These are phyloP conservation scores for Daldinia sp. DNA, from an alignment of 2,329 filamentous ascomycete species.

Conservation along the genomic window DNA sequence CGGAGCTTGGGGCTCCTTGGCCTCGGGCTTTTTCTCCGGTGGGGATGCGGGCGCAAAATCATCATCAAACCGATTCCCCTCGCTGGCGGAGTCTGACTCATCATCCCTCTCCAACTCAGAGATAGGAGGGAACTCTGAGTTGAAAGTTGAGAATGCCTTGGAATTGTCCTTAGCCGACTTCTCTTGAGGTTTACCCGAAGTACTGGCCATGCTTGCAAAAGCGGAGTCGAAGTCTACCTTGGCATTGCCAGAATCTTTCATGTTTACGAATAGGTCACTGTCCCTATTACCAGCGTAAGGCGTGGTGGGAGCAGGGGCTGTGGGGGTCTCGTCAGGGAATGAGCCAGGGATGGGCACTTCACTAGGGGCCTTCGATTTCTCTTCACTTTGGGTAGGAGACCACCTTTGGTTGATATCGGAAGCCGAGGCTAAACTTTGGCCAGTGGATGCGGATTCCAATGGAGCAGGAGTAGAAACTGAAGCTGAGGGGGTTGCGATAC, in stretches of 20 bases:
- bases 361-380: slow-evolving; percentile 36
- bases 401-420: slow-evolving; percentile 47
- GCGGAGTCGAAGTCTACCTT: slow-evolving; percentile 88
- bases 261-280: slow-evolving; percentile 61
- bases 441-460: slow-evolving; percentile 50
- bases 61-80: slow-evolving; percentile 88
- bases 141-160: slow-evolving; percentile 63
- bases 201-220: slow-evolving; percentile 76
- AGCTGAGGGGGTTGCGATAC: slow-evolving; percentile 41
- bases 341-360: slow-evolving; percentile 58
- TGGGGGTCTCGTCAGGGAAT: slow-evolving; percentile 57
- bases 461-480: slow-evolving; percentile 47
- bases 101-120: slow-evolving; percentile 84
- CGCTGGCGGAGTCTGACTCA: slow-evolving; percentile 82
- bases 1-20: slow-evolving; percentile 41
- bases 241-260: slow-evolving; percentile 64
- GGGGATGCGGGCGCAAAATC: slow-evolving; percentile 79
- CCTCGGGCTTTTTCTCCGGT: slow-evolving; percentile 47
- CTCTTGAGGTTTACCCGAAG: slow-evolving; percentile 58
- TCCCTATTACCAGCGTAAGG: slow-evolving; percentile 44
- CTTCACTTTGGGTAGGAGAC: slow-evolving; percentile 40
- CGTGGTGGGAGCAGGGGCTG: slow-evolving; percentile 39
- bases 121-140: slow-evolving; percentile 91
- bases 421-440: slow-evolving; percentile 47
- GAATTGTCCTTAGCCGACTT: slow-evolving; percentile 52